Evolutionary conservation across 495 filamentous ascomycete species (phyloP).

Genomic region (Bacidia gigantensis): DNA sequence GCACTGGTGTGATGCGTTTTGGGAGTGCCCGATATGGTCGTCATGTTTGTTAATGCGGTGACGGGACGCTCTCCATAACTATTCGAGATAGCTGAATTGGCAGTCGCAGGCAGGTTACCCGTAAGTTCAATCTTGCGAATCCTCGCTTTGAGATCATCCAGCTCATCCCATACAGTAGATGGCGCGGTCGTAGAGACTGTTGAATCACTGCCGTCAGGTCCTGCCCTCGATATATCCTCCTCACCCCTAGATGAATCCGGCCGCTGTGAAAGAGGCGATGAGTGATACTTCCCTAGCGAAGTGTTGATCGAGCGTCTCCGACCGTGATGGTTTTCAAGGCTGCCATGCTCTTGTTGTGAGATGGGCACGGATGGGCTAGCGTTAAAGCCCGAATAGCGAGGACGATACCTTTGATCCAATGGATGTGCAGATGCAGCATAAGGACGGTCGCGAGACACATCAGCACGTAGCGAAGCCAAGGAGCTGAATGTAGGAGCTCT

Average conservation of each 20-base stretch:
- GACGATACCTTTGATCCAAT: slow-evolving; percentile 32
- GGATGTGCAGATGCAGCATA: slow-evolving; percentile 36
- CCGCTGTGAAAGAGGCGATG: slow-evolving; percentile 38
- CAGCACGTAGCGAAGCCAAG: slow-evolving; percentile 6
- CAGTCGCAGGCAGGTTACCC: slow-evolving; percentile 69
- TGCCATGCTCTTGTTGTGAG: slow-evolving; percentile 28
- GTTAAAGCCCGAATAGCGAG: slow-evolving; percentile 27
- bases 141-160: slow-evolving; percentile 89
- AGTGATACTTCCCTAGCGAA: slow-evolving; percentile 37
- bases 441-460: slow-evolving; percentile 25
- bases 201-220: slow-evolving; percentile 58
- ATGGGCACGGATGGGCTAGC: slow-evolving; percentile 33
- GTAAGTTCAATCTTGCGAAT: slow-evolving; percentile 87
- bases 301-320: slow-evolving; percentile 38
- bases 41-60: slow-evolving; percentile 87
- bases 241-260: slow-evolving; percentile 20
- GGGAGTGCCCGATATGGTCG: slow-evolving; percentile 79
- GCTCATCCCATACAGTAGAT: slow-evolving; percentile 93
- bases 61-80: slow-evolving; percentile 61
- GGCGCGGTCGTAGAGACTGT: slow-evolving; percentile 74
- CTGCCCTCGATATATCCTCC: background rate
- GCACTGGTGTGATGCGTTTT: slow-evolving; percentile 44
- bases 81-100: slow-evolving; percentile 62
- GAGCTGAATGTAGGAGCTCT: slow-evolving; percentile 4
- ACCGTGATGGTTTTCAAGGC: slow-evolving; percentile 26